phyloP scores from a whole-genome alignment of 768 basidiomycete genomes.

The Brasilioporus rufonigricans region DNA sequence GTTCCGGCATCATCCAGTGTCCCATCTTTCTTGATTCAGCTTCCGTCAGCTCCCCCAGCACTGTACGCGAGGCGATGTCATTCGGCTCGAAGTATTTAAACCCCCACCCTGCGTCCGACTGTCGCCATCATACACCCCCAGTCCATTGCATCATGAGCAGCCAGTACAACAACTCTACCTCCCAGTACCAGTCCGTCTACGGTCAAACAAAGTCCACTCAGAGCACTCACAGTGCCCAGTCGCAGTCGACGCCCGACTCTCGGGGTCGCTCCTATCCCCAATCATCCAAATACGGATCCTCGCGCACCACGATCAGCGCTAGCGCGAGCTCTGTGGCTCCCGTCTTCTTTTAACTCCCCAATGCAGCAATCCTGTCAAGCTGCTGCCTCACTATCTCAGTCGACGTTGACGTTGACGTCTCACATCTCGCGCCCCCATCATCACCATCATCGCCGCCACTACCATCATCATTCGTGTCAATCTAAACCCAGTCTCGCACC shows the following conservation, averaged over 20 bases:
- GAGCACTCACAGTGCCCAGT: conserved; percentile 13
- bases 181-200: conserved; percentile 14
- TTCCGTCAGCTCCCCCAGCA: conserved; percentile 14
- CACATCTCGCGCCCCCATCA: not conserved
- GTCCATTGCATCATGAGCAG: conserved; percentile 20
- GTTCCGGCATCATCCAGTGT: conserved; percentile 25
- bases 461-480: not conserved
- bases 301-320: conserved; percentile 43
- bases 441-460: not conserved
- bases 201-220: conserved; percentile 23
- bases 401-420: not conserved
- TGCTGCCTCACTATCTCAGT: not conserved
- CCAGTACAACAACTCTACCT: conserved; percentile 22
- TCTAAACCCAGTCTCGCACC: not conserved
- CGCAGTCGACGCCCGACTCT: conserved; percentile 20
- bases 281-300: conserved; percentile 21
- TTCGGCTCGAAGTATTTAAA: conserved; percentile 26
- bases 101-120: not conserved
- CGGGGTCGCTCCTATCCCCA: conserved; percentile 25
- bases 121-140: not conserved
- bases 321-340: conserved; percentile 51
- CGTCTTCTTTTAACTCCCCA: conserved; percentile 52
- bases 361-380: not conserved
- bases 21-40: conserved; percentile 22
- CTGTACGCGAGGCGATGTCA: conserved; percentile 27